These are phyloP conservation scores for Sporodiniella umbellata DNA, from an alignment of 371 early-diverging fungal species.

Conservation along the genomic window DNA sequence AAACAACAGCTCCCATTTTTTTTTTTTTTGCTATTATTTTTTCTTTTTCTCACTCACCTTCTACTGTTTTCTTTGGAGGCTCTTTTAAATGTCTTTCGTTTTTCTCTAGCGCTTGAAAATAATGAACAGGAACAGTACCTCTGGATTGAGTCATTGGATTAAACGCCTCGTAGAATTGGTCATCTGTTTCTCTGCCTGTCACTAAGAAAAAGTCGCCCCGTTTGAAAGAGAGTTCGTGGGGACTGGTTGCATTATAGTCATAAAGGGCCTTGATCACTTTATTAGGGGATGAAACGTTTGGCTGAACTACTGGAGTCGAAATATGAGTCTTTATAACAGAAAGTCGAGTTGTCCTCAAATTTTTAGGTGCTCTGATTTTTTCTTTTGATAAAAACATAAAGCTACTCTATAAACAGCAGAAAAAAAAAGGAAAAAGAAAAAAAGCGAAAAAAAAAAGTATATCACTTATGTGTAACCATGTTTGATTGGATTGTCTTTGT, in stretches of 20 bases:
- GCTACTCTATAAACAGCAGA: not conserved
- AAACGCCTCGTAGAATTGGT: conserved; percentile 75
- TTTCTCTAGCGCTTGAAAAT: conserved; percentile 72
- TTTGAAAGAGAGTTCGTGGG: conserved; percentile 70
- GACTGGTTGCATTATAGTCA: conserved; percentile 60
- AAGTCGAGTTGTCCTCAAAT: conserved; percentile 23
- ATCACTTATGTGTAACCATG: too few relatives aligned
- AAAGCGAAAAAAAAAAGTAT: conserved; percentile 10
- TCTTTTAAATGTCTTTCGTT: too few relatives aligned
- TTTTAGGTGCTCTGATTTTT: conserved; percentile 23
- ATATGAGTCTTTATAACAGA: conserved; percentile 30
- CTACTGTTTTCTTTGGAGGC: too few relatives aligned
- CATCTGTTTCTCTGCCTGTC: conserved; percentile 34
- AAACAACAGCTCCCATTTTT: too few relatives aligned
- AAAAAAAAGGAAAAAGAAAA: conserved; percentile 10
- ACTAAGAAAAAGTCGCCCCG: conserved; percentile 88
- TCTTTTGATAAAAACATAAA: conserved; percentile 23
- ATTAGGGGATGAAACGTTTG: conserved; percentile 56
- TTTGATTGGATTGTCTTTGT: too few relatives aligned
- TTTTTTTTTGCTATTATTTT: too few relatives aligned
- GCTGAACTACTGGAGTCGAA: conserved; percentile 28
- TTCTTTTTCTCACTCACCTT: too few relatives aligned
- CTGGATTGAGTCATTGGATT: conserved; percentile 73
- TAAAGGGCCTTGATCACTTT: conserved; percentile 76
- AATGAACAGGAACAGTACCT: conserved; percentile 72